A percentile compares a stretch with the other conserved stretches of the same genome.
Conservation (phyloP, 1,284 basidiomycete species). For the Tylopilus microsporus region DNA sequence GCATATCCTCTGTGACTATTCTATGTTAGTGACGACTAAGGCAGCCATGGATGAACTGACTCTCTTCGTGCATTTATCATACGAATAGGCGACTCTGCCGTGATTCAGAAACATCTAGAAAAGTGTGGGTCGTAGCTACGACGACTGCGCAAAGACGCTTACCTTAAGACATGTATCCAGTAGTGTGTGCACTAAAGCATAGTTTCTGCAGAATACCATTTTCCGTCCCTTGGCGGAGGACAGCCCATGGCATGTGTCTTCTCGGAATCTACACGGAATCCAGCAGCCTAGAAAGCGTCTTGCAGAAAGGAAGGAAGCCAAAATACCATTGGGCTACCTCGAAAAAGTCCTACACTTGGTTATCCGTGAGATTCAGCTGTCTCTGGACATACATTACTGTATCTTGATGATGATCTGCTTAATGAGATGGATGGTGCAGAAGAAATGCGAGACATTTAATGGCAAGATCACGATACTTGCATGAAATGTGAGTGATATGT, state of each 20-base stretch:
- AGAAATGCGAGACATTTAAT: constrained; percentile 23
- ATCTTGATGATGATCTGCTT: constrained; percentile 31
- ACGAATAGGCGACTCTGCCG: constrained; percentile 23
- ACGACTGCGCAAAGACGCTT: not conserved
- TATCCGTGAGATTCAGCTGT: constrained; percentile 42
- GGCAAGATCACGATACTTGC: constrained; percentile 43
- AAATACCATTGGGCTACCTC: constrained; percentile 32
- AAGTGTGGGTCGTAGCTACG: not conserved
- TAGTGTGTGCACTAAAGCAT: constrained; percentile 42
- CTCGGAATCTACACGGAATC: constrained; percentile 41
- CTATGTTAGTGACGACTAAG: constrained; percentile 5
- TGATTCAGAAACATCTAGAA: constrained; percentile 37
- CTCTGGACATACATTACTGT: constrained; percentile 45
- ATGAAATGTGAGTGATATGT: constrained; percentile 1
- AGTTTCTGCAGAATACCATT: constrained; percentile 40
- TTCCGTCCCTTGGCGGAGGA: constrained; percentile 39
- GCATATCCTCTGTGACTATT: constrained; percentile 29
- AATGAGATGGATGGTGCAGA: not conserved
- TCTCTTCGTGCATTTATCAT: constrained; percentile 16
- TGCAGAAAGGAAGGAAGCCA: not conserved
- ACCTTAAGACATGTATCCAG: constrained; percentile 37
- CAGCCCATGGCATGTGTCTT: constrained; percentile 46
- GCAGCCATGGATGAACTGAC: constrained; percentile 9
- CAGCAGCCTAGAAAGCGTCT: constrained; percentile 35
- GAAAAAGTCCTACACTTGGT: constrained; percentile 47